Base-by-base conservation (phyloP, 2,329 filamentous ascomycete genomes). In the Aspergillus pseudoviridinutans region DNA sequence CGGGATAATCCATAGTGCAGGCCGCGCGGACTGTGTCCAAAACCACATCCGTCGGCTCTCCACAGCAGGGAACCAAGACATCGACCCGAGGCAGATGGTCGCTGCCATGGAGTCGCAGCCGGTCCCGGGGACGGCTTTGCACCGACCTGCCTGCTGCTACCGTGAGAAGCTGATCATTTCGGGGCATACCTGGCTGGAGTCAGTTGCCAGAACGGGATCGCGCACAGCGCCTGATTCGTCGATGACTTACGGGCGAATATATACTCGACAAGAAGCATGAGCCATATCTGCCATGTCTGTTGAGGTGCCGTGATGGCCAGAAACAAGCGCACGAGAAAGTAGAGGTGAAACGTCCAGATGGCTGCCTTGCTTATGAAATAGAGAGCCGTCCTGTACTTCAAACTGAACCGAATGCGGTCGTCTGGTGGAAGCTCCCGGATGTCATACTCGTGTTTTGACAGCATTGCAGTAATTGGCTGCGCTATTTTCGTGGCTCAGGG, bases 21-120 rank as follows among this genome's bases (percentile, higher is more conserved):
- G 83, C 81, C 3, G 78, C 83, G n/a, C 78, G 77, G 8, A 82
- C 76, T 1, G 84, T 86, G 60, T 85, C 82, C 51, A 85, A 69
- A 2, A 86, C 79, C 2, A 86, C 70, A 14, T 84, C 80, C 41
- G 80, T 74, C 1, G 83, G 79, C 64, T 86, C 84, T 14, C 80
- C 80, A 58, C 84, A 86, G 70, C 80, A 84, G 1, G 83, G 83
- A 4, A 86, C 68, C 50, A 86, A 78, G 1, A 84, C 74, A 61
- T 86, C 84, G 3, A 86, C 81, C 10, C 29, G 58, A 1, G 81
- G 80, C 0, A 84, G 81, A 3, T 80, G 77, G 2, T 79, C 72
- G 10, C 77, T 72, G 6, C 65, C 60, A 10, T 53, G 56, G 8
- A 71, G 50, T 29, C 68, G 65, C 32, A 71, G 53, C 27, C 61